Conservation (phyloP, 164 flowering plant genomes). For the Tetracentron sinense region DNA sequence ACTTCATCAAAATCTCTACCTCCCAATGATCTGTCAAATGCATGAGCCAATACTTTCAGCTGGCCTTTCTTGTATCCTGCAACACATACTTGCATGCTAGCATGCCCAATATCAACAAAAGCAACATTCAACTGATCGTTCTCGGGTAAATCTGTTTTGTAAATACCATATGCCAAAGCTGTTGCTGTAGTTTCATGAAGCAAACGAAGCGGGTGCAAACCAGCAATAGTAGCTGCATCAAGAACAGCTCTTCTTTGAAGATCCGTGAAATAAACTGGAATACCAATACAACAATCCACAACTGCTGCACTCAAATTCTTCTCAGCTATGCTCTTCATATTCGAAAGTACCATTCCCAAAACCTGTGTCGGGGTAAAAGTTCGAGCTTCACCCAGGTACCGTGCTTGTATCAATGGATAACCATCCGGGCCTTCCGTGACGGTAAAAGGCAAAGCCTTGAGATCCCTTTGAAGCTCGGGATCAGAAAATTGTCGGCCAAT, state of each 20-base stretch:
- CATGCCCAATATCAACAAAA: slow-evolving; percentile 60
- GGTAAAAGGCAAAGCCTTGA: slow-evolving; percentile 60
- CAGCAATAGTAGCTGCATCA: slow-evolving; percentile 71
- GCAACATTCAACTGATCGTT: slow-evolving; percentile 58
- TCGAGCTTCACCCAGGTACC: slow-evolving; percentile 69
- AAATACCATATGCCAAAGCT: slow-evolving; percentile 71
- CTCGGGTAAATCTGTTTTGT: slow-evolving; percentile 64
- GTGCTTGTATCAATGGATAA: slow-evolving; percentile 65
- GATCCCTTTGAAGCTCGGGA: slow-evolving; percentile 79
- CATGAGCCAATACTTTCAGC: slow-evolving; percentile 50
- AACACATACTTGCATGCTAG: slow-evolving; percentile 65
- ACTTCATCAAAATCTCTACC: slow-evolving; percentile 72
- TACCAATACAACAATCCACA: slow-evolving; percentile 71
- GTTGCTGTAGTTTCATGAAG: slow-evolving; percentile 68
- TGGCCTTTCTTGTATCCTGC: slow-evolving; percentile 67
- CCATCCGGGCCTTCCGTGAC: slow-evolving; percentile 94
- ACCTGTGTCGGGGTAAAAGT: slow-evolving; percentile 79
- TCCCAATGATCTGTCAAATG: slow-evolving; percentile 53
- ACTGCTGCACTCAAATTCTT: slow-evolving; percentile 69
- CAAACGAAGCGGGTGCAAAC: slow-evolving; percentile 59
- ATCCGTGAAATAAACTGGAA: slow-evolving; percentile 67
- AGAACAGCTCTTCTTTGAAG: slow-evolving; percentile 69
- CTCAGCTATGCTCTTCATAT: slow-evolving; percentile 71
- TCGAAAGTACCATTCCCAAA: slow-evolving; percentile 73
- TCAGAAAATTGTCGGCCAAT: slow-evolving; percentile 74